Base-by-base conservation (phyloP, 495 filamentous ascomycete species). In the Penicillium atrosanguineum region DNA sequence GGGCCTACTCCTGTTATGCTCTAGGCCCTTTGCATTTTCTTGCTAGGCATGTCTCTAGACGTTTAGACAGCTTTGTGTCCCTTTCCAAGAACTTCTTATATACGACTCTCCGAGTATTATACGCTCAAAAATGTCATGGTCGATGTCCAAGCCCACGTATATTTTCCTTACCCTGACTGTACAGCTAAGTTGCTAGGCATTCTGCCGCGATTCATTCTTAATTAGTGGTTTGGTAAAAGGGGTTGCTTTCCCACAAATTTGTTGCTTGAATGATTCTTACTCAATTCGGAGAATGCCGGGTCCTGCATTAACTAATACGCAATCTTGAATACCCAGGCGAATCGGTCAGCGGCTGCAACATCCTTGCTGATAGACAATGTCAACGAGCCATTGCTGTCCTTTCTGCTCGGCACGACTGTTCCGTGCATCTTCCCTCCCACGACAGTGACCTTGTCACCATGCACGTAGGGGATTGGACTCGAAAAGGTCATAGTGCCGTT, bases 321-420 rank as follows among this genome's bases (percentile, higher is more conserved):
- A 38, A 81, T 78, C 61, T 79, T 79, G 43, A 81, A 79, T 0
- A 79, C 74, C 78, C 77, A 79, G 31, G 67, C 70, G 62, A 62
- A 78, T 44, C 72, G 49, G 45, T 79, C 77, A n/a, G 67, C 59
- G 38, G 63, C 61, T 23, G 63, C 44, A 3, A 79, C 50, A 3
- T 56, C 64, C 19, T 72, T 59, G 18, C 62, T 61, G 18, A 69
- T 48, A 44, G 48, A 59, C 26, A 69, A 43, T 7, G 50, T 63
- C 9, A 63, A 29, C 2, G 52, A 53, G 0, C 72, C 76, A 29
- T 65, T 59, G 31, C 53, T 54, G 18, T 44, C 21, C 40, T 53
- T 60, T 3, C 36, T 46, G 19, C 34, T 52, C 20, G 55, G 63
- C 18, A 61, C 48, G 6, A 52, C 69, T 18, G 50, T 62, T 44